Evolutionary conservation across 2,329 filamentous ascomycete genomes (phyloP).

Genomic region (Penicillium hesseltinei): DNA sequence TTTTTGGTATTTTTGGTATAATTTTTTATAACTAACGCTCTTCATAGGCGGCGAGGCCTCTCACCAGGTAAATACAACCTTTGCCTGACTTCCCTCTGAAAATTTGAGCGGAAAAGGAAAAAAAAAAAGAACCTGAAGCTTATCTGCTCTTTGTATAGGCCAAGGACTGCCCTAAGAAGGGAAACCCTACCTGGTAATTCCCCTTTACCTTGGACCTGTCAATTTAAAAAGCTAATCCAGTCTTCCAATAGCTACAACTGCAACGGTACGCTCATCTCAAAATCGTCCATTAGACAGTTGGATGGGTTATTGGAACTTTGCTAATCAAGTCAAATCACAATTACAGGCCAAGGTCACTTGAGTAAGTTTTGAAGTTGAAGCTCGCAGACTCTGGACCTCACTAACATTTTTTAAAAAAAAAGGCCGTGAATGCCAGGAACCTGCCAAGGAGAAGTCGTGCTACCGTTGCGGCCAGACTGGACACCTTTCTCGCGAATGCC

Average conservation of each 20-base stretch:
- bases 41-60: slow-evolving; percentile 66
- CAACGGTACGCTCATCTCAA: slow-evolving; percentile 56
- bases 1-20: neutral
- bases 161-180: slow-evolving; percentile 82
- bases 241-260: slow-evolving; percentile 68
- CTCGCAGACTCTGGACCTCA: slow-evolving; percentile 5
- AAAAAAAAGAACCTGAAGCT: slow-evolving; percentile 10
- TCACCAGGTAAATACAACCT: slow-evolving; percentile 64
- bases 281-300: neutral
- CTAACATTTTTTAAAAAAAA: slow-evolving; percentile 42
- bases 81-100: neutral
- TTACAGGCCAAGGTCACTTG: slow-evolving; percentile 67
- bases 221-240: slow-evolving; percentile 2
- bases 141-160: slow-evolving; percentile 57
- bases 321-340: slow-evolving; percentile 25
- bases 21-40: slow-evolving; percentile 15
- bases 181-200: slow-evolving; percentile 74
- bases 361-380: slow-evolving; percentile 56
- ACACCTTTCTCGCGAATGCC: slow-evolving; percentile 81
- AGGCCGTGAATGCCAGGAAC: slow-evolving; percentile 85
- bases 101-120: neutral
- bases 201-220: slow-evolving; percentile 2
- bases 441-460: slow-evolving; percentile 78
- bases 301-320: slow-evolving; percentile 20
- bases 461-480: slow-evolving; percentile 70